phyloP scores from a whole-genome alignment of 2,329 filamentous ascomycete genomes.

The Corinectria fuckeliana region DNA sequence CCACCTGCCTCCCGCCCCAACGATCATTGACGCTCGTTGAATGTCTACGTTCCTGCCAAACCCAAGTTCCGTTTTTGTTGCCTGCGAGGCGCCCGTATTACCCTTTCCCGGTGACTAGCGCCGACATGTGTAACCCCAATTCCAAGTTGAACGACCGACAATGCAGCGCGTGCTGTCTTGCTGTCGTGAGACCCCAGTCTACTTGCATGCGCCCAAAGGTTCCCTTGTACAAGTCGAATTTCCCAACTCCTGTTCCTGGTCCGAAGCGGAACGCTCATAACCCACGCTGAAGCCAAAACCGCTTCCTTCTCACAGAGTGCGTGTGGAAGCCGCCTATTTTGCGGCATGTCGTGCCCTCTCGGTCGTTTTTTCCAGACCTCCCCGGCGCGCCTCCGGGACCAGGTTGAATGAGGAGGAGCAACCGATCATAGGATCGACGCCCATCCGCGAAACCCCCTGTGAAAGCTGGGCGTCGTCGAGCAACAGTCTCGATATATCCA shows the following conservation, averaged over 20 bases:
- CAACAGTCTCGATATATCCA: constrained; percentile 67
- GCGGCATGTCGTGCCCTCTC: constrained; percentile 24
- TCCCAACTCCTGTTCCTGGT: constrained; percentile 34
- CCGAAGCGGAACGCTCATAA: constrained; percentile 22
- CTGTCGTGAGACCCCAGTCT: constrained; percentile 28
- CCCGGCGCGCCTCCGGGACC: constrained; percentile 21
- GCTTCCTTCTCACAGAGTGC: constrained; percentile 9
- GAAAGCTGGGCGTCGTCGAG: constrained; percentile 57
- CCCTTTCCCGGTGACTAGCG: constrained; percentile 25
- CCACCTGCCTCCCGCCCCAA: constrained; percentile 1
- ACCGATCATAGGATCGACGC: constrained; percentile 35
- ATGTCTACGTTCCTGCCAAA: constrained; percentile 23
- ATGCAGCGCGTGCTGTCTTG: constrained; percentile 31
- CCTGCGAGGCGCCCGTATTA: constrained; percentile 27
- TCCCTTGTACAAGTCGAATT: constrained; percentile 26
- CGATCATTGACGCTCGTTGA: constrained; percentile 14
- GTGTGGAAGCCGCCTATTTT: constrained; percentile 19
- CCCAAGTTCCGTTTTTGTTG: constrained; percentile 20
- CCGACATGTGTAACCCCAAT: constrained; percentile 16
- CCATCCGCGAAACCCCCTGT: constrained; percentile 35
- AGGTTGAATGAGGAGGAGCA: constrained; percentile 30
- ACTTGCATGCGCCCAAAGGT: constrained; percentile 27
- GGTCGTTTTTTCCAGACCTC: constrained; percentile 2
- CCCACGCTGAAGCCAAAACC: constrained; percentile 21
- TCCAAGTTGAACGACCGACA: constrained; percentile 19